Evolutionary conservation across 768 basidiomycete species (phyloP).

Genomic region (Lentinula sp.): DNA sequence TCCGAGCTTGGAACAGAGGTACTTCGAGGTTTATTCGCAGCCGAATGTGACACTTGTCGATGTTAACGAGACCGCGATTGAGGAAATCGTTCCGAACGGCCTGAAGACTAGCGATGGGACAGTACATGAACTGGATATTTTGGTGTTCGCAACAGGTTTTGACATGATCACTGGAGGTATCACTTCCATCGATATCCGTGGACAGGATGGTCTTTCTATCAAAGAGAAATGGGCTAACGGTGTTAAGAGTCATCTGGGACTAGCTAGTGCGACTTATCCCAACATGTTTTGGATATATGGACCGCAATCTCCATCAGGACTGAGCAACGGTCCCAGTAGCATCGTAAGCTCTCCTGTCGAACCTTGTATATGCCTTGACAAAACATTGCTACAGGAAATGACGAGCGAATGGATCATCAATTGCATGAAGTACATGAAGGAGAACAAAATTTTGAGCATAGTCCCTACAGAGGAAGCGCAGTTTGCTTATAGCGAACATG

Average conservation of each 20-base stretch:
- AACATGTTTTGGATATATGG: constrained; percentile 14
- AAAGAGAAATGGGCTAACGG: constrained; percentile 1
- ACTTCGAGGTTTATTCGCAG: constrained; percentile 3
- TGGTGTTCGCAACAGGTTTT: neutral
- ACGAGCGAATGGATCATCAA: constrained; percentile 18
- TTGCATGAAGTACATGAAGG: constrained; percentile 13
- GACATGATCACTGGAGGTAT: constrained; percentile 3
- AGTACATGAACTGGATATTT: constrained; percentile 2
- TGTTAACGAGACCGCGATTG: neutral
- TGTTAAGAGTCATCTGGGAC: constrained; percentile 9
- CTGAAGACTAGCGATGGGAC: neutral
- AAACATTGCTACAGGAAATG: constrained; percentile 13
- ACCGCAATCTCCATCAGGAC: constrained; percentile 9
- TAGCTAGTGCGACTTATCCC: constrained; percentile 9
- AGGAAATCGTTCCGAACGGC: constrained; percentile 1
- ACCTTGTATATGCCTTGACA: neutral
- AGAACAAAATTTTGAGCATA: constrained; percentile 3
- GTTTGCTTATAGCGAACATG: neutral
- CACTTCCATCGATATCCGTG: constrained; percentile 1
- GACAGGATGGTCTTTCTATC: neutral
- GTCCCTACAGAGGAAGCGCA: neutral
- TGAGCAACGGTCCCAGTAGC: constrained; percentile 9
- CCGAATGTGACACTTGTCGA: constrained; percentile 5
- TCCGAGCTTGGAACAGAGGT: constrained; percentile 1
- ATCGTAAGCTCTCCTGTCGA: constrained; percentile 1